Conservation (phyloP, 257 asterid species). For the Solanum habrochaites region DNA sequence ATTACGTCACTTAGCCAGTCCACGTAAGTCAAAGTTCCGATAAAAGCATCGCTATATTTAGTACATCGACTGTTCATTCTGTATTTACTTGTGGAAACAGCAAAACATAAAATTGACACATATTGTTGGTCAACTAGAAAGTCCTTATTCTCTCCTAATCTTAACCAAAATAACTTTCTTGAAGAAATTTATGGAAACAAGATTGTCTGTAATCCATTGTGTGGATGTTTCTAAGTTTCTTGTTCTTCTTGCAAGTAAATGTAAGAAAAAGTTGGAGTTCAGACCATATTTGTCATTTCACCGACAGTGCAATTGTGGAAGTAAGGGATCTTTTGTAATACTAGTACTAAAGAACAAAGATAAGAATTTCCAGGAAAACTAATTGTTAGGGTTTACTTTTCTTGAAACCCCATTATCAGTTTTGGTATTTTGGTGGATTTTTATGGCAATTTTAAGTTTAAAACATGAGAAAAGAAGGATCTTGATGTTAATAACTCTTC, state of each 20-base stretch:
- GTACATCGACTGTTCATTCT: not conserved
- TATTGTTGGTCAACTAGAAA: not conserved
- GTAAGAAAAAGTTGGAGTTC: not conserved
- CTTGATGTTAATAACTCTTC: not conserved
- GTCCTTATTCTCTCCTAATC: not conserved
- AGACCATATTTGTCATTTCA: not conserved
- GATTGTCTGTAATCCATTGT: not conserved
- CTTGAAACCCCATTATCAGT: slow-evolving; percentile 7
- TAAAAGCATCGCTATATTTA: not conserved
- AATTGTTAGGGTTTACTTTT: slow-evolving; percentile 17
- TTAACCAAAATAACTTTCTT: not conserved
- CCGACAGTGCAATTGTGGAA: slow-evolving; percentile 30
- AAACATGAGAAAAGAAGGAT: not conserved
- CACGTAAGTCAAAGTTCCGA: not conserved
- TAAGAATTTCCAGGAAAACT: slow-evolving; percentile 28
- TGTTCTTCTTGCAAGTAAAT: not conserved
- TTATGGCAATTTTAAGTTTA: not conserved
- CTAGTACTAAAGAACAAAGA: slow-evolving; percentile 38
- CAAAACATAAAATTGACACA: not conserved
- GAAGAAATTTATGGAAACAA: not conserved
- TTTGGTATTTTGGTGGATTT: not conserved
- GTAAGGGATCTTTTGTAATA: slow-evolving; percentile 34
- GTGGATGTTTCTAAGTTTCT: not conserved
- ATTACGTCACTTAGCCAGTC: not conserved
- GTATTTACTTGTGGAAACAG: not conserved